Conservation (phyloP, 495 filamentous ascomycete genomes). For the Penicillium roqueforti region DNA sequence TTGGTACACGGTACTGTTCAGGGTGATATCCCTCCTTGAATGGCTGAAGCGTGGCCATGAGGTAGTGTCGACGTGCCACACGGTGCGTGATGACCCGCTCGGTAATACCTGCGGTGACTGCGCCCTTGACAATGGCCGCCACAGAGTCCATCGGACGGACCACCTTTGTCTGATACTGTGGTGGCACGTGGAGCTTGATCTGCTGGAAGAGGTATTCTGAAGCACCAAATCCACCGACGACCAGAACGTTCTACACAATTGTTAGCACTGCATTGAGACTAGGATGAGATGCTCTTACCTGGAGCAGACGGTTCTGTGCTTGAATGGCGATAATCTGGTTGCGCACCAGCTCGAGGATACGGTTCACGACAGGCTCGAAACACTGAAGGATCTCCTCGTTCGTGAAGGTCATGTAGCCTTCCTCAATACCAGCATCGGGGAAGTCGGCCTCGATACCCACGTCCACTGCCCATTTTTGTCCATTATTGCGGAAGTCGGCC, state of each 20-base stretch:
- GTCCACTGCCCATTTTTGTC: conserved; percentile 81
- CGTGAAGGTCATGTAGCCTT: conserved; percentile 79
- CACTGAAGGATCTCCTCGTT: conserved; percentile 80
- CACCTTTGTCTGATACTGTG: conserved; percentile 74
- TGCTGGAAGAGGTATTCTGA: conserved; percentile 83
- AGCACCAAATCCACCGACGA: conserved; percentile 76
- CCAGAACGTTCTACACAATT: conserved; percentile 61
- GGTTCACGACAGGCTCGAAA: conserved; percentile 75
- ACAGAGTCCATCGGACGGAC: conserved; percentile 83
- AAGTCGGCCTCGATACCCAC: conserved; percentile 76
- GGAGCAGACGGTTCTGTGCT: conserved; percentile 65
- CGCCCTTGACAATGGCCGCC: conserved; percentile 75
- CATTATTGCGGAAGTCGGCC: conserved; percentile 78
- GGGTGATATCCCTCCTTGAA: conserved; percentile 99
- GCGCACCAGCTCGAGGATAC: conserved; percentile 70
- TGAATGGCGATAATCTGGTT: conserved; percentile 82
- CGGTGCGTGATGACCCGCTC: conserved; percentile 95
- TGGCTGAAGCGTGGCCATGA: conserved; percentile 97
- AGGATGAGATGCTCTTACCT: conserved; percentile 45
- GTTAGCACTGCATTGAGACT: conserved; percentile 2
- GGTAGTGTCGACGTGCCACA: conserved; percentile 96
- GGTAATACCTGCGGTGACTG: conserved; percentile 87
- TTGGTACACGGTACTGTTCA: conserved; percentile 95
- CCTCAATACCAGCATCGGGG: conserved; percentile 73
- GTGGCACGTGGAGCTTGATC: conserved; percentile 74